A percentile compares a stretch with the other conserved stretches of the same genome.
Evolutionary conservation across 805 yeast species (phyloP).

Genomic region (Teunomyces gatunensis): DNA sequence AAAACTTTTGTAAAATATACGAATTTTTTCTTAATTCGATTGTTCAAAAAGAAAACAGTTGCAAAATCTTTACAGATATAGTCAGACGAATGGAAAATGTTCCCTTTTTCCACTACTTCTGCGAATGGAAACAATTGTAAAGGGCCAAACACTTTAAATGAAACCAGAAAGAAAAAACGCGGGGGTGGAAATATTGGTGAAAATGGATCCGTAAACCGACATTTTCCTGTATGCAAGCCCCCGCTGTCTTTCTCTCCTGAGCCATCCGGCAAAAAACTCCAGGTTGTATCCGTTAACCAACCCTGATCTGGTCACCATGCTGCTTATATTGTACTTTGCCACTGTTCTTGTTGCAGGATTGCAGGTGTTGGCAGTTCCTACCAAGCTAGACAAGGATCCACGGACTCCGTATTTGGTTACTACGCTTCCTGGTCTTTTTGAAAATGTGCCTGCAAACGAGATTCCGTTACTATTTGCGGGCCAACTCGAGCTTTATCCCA

Average conservation of each 20-base stretch:
- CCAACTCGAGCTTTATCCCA: slow-evolving; percentile 55
- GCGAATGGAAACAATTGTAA: no score
- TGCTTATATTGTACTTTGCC: not conserved
- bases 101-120: no score
- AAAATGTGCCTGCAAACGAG: slow-evolving; percentile 28
- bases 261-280: not conserved
- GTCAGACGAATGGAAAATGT: no score
- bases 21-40: no score
- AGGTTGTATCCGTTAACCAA: not conserved
- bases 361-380: slow-evolving; percentile 5
- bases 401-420: slow-evolving; percentile 25
- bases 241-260: not conserved
- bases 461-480: slow-evolving; percentile 63
- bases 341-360: not conserved
- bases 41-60: no score
- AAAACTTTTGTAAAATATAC: no score
- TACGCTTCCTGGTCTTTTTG: slow-evolving; percentile 36
- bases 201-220: not conserved
- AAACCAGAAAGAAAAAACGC: not conserved
- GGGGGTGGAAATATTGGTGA: not conserved
- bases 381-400: slow-evolving; percentile 8
- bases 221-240: not conserved
- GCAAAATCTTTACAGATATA: no score
- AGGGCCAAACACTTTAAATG: no score
- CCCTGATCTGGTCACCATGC: not conserved